phyloP scores from a whole-genome alignment of 192 early-diverging fungal genomes.

The Podila clonocystis region DNA sequence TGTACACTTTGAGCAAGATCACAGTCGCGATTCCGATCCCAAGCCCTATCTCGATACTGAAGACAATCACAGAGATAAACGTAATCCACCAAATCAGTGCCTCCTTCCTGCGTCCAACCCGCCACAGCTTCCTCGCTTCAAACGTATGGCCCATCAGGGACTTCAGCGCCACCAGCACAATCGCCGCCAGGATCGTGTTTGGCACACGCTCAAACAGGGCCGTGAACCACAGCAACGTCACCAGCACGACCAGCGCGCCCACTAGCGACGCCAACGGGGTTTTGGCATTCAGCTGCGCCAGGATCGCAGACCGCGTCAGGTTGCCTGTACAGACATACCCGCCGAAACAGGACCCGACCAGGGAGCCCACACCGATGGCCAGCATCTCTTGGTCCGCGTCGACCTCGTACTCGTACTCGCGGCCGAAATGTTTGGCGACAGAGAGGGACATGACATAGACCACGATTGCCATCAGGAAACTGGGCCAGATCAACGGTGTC shows the following conservation, averaged over 20 bases:
- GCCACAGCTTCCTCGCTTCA: slow-evolving; percentile 38
- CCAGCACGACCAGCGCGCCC: slow-evolving; percentile 34
- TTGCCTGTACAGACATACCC: slow-evolving; percentile 44
- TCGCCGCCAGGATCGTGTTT: slow-evolving; percentile 39
- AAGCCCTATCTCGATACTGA: slow-evolving; percentile 48
- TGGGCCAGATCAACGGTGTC: slow-evolving; percentile 32
- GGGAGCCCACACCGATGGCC: slow-evolving; percentile 39
- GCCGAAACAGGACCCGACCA: slow-evolving; percentile 49
- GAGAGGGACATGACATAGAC: slow-evolving; percentile 53
- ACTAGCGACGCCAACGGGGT: slow-evolving; percentile 37
- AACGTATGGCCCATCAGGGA: slow-evolving; percentile 29
- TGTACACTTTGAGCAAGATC: slow-evolving; percentile 30
- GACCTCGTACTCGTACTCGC: slow-evolving; percentile 43
- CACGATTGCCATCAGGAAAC: slow-evolving; percentile 41
- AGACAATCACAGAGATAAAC: slow-evolving; percentile 30
- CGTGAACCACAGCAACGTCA: slow-evolving; percentile 44
- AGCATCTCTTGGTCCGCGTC: slow-evolving; percentile 52
- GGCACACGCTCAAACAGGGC: slow-evolving; percentile 44
- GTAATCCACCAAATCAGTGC: slow-evolving; percentile 47
- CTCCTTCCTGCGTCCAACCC: slow-evolving; percentile 36
- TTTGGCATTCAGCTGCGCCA: slow-evolving; percentile 37
- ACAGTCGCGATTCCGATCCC: slow-evolving; percentile 30
- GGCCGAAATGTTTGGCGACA: slow-evolving; percentile 47
- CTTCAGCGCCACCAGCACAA: slow-evolving; percentile 40
- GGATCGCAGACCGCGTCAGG: slow-evolving; percentile 35